Percentiles rank a stretch among this genome's conserved stretches.
These are phyloP conservation scores for Colletotrichum tamarilloi DNA, from an alignment of 2,329 filamentous ascomycete genomes.

Conservation along the genomic window DNA sequence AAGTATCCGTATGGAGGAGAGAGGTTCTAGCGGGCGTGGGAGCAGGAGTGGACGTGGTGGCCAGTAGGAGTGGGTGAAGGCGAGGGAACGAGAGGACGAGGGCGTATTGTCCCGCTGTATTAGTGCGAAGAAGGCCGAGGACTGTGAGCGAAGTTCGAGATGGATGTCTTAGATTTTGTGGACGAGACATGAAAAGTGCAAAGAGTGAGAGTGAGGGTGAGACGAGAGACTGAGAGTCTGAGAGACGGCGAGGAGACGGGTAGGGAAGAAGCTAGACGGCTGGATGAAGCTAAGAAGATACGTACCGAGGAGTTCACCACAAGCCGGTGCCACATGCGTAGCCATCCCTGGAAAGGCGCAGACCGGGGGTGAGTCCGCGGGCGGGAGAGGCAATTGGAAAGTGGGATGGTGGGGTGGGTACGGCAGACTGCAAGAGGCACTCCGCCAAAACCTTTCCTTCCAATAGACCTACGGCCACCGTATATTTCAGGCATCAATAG, in stretches of 20 bases:
- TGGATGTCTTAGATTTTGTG: too few relatives aligned
- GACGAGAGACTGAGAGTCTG: not conserved
- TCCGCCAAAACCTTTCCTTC: too few relatives aligned
- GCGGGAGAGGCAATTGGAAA: slow-evolving; percentile 29
- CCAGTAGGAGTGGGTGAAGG: slow-evolving; percentile 10
- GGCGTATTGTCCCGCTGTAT: not conserved
- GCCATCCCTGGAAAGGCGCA: slow-evolving; percentile 21
- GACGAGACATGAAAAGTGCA: too few relatives aligned
- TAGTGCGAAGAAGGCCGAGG: not conserved
- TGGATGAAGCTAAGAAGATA: not conserved
- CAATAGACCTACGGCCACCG: too few relatives aligned
- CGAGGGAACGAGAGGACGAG: not conserved
- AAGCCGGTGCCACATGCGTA: slow-evolving; percentile 23
- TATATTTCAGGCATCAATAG: too few relatives aligned
- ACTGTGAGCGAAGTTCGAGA: too few relatives aligned
- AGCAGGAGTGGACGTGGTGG: slow-evolving; percentile 5
- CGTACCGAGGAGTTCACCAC: not conserved
- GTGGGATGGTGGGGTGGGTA: slow-evolving; percentile 21
- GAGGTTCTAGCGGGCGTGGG: slow-evolving; percentile 9
- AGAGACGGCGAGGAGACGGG: not conserved
- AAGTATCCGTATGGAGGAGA: not conserved
- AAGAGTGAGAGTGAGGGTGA: not conserved
- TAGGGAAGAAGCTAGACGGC: slow-evolving; percentile 2
- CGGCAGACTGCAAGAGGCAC: too few relatives aligned
- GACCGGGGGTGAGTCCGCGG: slow-evolving; percentile 16